Percentiles rank a stretch among this genome's conserved stretches.
phyloP scores from a whole-genome alignment of 2,329 filamentous ascomycete genomes.

The Coniella lustricola region DNA sequence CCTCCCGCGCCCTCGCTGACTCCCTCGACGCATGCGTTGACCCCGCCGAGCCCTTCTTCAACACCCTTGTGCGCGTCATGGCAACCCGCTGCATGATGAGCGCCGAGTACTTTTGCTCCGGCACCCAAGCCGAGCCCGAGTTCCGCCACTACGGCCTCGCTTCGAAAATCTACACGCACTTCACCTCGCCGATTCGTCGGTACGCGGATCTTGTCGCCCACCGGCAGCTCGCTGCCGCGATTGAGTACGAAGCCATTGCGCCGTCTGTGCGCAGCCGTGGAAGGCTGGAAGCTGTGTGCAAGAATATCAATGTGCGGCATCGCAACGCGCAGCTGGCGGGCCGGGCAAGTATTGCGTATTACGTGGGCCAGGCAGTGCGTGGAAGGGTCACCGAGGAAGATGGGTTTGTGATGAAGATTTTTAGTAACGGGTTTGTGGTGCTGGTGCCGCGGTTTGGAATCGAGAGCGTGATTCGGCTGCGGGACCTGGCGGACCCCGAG shows the following conservation, averaged over 20 bases:
- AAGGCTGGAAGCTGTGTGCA: slow-evolving; percentile 88
- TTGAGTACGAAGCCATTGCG: slow-evolving; percentile 85
- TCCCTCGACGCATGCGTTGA: slow-evolving; percentile 83
- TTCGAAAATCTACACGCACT: slow-evolving; percentile 96
- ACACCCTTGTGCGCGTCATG: slow-evolving; percentile 94
- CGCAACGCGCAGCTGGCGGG: slow-evolving; percentile 96
- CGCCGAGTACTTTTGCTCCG: slow-evolving; percentile 95
- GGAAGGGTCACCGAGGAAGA: slow-evolving; percentile 71
- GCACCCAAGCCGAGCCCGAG: slow-evolving; percentile 85
- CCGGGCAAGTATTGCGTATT: slow-evolving; percentile 91
- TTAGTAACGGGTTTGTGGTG: slow-evolving; percentile 94
- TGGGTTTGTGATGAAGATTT: slow-evolving; percentile 93
- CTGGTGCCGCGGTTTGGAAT: slow-evolving; percentile 95
- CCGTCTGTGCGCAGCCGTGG: slow-evolving; percentile 71
- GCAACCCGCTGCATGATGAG: slow-evolving; percentile 99
- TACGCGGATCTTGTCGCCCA: slow-evolving; percentile 97
- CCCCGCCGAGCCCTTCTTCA: slow-evolving; percentile 83
- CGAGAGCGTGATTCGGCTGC: slow-evolving; percentile 79
- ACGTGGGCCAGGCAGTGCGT: slow-evolving; percentile 92
- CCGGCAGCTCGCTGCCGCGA: slow-evolving; percentile 88
- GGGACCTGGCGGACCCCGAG: slow-evolving; percentile 72
- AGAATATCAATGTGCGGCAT: slow-evolving; percentile 96
- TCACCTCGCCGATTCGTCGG: slow-evolving; percentile 92
- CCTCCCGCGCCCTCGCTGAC: slow-evolving; percentile 87
- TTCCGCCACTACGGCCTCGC: slow-evolving; percentile 97